A percentile compares a stretch with the other conserved stretches of the same genome.
These are phyloP conservation scores for Naganishia vaughanmartiniae DNA, from an alignment of 768 basidiomycete genomes.

Conservation along the genomic window DNA sequence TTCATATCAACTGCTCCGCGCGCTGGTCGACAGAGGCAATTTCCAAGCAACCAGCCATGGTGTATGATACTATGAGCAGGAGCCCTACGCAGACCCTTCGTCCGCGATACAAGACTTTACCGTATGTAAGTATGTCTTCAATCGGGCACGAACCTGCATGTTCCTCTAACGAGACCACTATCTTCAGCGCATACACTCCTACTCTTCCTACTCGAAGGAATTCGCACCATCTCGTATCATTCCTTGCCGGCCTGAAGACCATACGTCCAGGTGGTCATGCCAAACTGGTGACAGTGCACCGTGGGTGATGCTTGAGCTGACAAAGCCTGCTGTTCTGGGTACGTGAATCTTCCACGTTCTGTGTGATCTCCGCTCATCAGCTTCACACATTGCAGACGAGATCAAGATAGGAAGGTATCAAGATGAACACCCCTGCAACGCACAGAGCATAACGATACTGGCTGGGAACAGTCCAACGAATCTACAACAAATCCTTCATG, in stretches of 20 bases:
- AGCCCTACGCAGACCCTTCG: background rate
- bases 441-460: conserved; percentile 30
- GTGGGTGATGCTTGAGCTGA: conserved; percentile 33
- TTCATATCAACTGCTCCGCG: too few species aligned
- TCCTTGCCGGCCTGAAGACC: conserved; percentile 29
- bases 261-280: conserved; percentile 32
- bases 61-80: background rate
- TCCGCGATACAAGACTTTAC: background rate
- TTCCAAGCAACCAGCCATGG: background rate
- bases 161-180: background rate
- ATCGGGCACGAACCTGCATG: too few species aligned
- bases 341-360: background rate
- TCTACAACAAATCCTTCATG: conserved; percentile 27
- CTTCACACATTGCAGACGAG: conserved; percentile 2
- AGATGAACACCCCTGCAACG: conserved; percentile 38
- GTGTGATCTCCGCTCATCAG: background rate
- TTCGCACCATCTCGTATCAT: conserved; percentile 31
- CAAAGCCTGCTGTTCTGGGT: conserved; percentile 26
- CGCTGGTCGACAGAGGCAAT: too few species aligned
- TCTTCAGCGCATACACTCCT: conserved; percentile 24
- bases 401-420: conserved; percentile 34
- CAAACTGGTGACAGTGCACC: conserved; percentile 4
- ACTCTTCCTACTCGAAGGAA: conserved; percentile 26
- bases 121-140: conserved; percentile 11
- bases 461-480: conserved; percentile 30